Base-by-base conservation (phyloP, 2,329 filamentous ascomycete genomes). In the Beauveria sp. region DNA sequence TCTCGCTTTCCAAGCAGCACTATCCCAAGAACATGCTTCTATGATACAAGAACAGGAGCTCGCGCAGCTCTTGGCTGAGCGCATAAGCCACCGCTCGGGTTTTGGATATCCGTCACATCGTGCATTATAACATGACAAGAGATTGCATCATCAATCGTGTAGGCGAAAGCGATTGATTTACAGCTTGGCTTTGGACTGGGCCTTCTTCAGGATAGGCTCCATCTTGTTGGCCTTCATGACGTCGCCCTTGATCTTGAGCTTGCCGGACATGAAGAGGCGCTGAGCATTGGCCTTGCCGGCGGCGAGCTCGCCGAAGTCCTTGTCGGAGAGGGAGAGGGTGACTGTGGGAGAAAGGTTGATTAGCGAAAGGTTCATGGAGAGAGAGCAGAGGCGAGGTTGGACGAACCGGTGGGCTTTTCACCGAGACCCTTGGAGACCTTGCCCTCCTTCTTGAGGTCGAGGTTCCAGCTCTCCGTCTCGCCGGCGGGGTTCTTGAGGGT, bases 211-310 rank as follows among this genome's bases (percentile, higher is more conserved):
- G 70, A 98, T 89, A 46, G 91, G 90, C 78, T 97, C 92, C 77
- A 97, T 86, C 87, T 96, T 96, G 64, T 93, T 97, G 43, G 95
- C 90, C 85, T 97, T 97, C 93, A 98, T 98, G 64, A 98, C 87
- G 75, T 98, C 92, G 66, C 95, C 95, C 86, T 92, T 96, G 74
- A 98, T 86, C 89, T 98, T 99, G 73, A 99, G 83, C 83, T 96
- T 97, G 70, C 95, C 95, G n/a, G 85, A 85, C 93, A 99, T 98
- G 80, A 98, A 97, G 66, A 99, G 80, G 69, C 88, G 87, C 83
- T 99, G 95, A 62, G 95, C 92, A 73, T 97, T 96, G 69, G 90
- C 91, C 81, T 96, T 91, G 73, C 95, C 95, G 43, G 81, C 72
- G 60, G 96, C 87, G 67, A 99, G 84, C 74, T 89, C 88, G 67